A percentile compares a stretch with the other conserved stretches of the same genome.
These are phyloP conservation scores for Aspergillus sparsus DNA, from an alignment of 495 filamentous ascomycete species.

Conservation along the genomic window DNA sequence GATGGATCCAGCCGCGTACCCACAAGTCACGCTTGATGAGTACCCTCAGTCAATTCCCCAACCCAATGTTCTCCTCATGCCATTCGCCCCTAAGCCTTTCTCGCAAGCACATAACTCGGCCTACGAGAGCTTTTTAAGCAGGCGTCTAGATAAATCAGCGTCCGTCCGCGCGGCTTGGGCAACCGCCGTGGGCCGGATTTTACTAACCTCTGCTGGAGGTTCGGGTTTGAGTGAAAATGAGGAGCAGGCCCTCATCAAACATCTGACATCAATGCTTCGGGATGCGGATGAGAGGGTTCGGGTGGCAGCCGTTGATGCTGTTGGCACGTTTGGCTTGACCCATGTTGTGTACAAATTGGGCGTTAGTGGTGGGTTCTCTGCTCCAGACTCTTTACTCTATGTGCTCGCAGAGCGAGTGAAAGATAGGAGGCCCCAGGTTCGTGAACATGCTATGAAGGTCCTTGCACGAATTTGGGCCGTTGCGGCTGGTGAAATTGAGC, in stretches of 20 bases:
- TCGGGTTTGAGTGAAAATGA: slow-evolving; percentile 79
- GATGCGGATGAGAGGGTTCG: slow-evolving; percentile 91
- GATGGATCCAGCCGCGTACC: slow-evolving; percentile 79
- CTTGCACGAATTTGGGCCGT: slow-evolving; percentile 89
- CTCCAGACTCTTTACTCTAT: slow-evolving; percentile 68
- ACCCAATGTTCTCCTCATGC: slow-evolving; percentile 71
- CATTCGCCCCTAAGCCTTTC: slow-evolving; percentile 81
- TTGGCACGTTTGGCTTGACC: slow-evolving; percentile 73
- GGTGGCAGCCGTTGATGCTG: slow-evolving; percentile 77
- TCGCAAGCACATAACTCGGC: slow-evolving; percentile 72
- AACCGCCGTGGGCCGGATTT: slow-evolving; percentile 77
- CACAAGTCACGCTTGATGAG: slow-evolving; percentile 66
- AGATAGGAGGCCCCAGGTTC: slow-evolving; percentile 79
- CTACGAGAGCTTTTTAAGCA: slow-evolving; percentile 78
- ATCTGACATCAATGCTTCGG: slow-evolving; percentile 74
- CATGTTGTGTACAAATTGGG: slow-evolving; percentile 81
- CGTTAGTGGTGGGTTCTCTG: slow-evolving; percentile 66
- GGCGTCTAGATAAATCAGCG: slow-evolving; percentile 80
- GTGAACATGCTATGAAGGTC: slow-evolving; percentile 81
- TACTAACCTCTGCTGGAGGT: slow-evolving; percentile 80
- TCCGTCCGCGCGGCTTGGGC: slow-evolving; percentile 83
- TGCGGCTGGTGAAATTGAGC: slow-evolving; percentile 80
- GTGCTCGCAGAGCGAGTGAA: slow-evolving; percentile 85
- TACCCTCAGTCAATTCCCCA: slow-evolving; percentile 51
- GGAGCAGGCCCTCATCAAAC: slow-evolving; percentile 68